Evolutionary conservation across 805 yeast species (phyloP).

Genomic region (Wickerhamiella galacta): DNA sequence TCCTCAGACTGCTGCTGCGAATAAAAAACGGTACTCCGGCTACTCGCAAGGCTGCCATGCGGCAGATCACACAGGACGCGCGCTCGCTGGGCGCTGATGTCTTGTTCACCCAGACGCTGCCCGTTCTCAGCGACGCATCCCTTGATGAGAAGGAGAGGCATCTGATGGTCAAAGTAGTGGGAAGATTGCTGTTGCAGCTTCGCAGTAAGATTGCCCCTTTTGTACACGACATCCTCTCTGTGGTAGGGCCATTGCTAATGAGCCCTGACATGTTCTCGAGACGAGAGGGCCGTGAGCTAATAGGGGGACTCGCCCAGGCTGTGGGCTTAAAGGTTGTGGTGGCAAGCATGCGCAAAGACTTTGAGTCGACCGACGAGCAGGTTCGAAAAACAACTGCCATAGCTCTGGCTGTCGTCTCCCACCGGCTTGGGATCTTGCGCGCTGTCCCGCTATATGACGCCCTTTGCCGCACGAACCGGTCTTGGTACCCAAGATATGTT

Average conservation of each 20-base stretch:
- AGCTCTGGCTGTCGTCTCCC: slow-evolving; percentile 69
- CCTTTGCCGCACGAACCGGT: slow-evolving; percentile 55
- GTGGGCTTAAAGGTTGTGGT: slow-evolving; percentile 73
- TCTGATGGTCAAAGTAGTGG: slow-evolving; percentile 57
- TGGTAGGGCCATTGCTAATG: slow-evolving; percentile 59
- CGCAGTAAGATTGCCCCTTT: slow-evolving; percentile 52
- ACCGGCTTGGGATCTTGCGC: slow-evolving; percentile 54
- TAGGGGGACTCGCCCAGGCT: slow-evolving; percentile 57
- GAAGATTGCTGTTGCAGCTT: slow-evolving; percentile 47
- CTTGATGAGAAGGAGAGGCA: slow-evolving; percentile 75
- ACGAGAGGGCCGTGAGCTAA: slow-evolving; percentile 62
- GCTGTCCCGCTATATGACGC: slow-evolving; percentile 70
- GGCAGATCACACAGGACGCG: slow-evolving; percentile 49
- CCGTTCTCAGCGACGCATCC: slow-evolving; percentile 52
- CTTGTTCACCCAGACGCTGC: slow-evolving; percentile 55
- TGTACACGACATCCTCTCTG: slow-evolving; percentile 54
- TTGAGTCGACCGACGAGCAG: slow-evolving; percentile 69
- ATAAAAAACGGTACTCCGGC: slow-evolving; percentile 66
- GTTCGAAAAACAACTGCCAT: slow-evolving; percentile 62
- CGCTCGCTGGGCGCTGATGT: slow-evolving; percentile 49
- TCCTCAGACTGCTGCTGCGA: slow-evolving; percentile 32
- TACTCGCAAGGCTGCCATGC: slow-evolving; percentile 50
- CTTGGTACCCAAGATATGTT: slow-evolving; percentile 72
- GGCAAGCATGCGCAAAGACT: slow-evolving; percentile 62
- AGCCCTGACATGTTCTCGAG: slow-evolving; percentile 68